Evolutionary conservation across 2,329 filamentous ascomycete species (phyloP).

Genomic region (Cordyceps militaris): DNA sequence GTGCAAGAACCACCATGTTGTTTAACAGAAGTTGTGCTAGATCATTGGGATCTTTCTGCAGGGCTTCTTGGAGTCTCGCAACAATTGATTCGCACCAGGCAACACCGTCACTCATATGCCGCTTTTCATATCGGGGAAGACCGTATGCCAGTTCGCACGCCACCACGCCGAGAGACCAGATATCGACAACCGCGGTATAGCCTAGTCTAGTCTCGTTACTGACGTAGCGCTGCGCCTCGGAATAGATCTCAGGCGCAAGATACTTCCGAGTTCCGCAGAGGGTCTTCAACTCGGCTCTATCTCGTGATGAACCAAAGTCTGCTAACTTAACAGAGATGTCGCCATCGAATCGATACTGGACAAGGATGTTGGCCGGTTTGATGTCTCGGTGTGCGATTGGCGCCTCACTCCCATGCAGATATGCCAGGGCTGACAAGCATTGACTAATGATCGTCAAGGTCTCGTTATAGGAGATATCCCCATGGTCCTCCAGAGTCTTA

Average conservation of each 20-base stretch:
- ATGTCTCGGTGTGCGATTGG: slow-evolving; percentile 84
- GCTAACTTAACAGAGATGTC: slow-evolving; percentile 36
- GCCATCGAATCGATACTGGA: slow-evolving; percentile 60
- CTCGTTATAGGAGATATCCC: slow-evolving; percentile 14
- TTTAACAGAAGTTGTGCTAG: neutral
- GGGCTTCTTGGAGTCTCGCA: neutral
- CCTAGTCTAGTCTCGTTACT: slow-evolving; percentile 29
- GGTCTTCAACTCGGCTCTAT: slow-evolving; percentile 86
- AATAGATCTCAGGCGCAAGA: slow-evolving; percentile 73
- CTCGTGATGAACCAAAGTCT: slow-evolving; percentile 49
- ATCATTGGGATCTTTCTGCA: neutral
- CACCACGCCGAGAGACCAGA: slow-evolving; percentile 89
- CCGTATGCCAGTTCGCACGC: slow-evolving; percentile 13
- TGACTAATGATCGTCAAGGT: slow-evolving; percentile 15
- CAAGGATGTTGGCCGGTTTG: slow-evolving; percentile 80
- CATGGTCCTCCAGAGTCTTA: neutral
- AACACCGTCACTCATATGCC: neutral
- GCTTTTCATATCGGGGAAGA: neutral
- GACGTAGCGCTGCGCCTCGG: neutral
- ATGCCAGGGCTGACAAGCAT: slow-evolving; percentile 16
- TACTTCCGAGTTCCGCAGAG: slow-evolving; percentile 83
- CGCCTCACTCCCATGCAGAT: slow-evolving; percentile 13
- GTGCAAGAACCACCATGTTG: neutral
- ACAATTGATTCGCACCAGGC: neutral
- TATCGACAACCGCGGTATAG: slow-evolving; percentile 82